These are phyloP conservation scores for Sarcomyxa edulis DNA, from an alignment of 768 basidiomycete genomes.

Conservation along the genomic window DNA sequence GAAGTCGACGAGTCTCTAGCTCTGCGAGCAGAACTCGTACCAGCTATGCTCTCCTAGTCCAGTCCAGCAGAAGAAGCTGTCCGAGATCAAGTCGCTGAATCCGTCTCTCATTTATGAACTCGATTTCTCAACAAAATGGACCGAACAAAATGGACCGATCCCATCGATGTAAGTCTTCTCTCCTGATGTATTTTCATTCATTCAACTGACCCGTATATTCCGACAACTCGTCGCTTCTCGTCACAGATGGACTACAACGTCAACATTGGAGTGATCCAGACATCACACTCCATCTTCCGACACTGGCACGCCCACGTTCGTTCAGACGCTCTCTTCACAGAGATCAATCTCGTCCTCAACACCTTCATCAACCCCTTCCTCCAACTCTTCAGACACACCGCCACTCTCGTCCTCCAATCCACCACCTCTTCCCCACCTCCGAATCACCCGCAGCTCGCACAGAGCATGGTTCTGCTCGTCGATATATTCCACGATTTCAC, in stretches of 20 bases:
- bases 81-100: slow-evolving; percentile 86
- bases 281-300: slow-evolving; percentile 93
- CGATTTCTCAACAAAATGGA: slow-evolving; percentile 84
- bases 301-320: slow-evolving; percentile 91
- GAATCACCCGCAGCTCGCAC: slow-evolving; percentile 54
- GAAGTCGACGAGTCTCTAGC: slow-evolving; percentile 68
- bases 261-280: slow-evolving; percentile 88
- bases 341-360: slow-evolving; percentile 86
- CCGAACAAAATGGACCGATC: slow-evolving; percentile 90
- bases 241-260: slow-evolving; percentile 76
- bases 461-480: slow-evolving; percentile 70
- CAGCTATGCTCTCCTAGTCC: slow-evolving; percentile 87
- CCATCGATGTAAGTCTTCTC: slow-evolving; percentile 73
- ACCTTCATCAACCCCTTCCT: slow-evolving; percentile 85
- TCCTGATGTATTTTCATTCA: neutral
- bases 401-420: slow-evolving; percentile 41
- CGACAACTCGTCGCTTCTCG: slow-evolving; percentile 84
- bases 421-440: slow-evolving; percentile 26
- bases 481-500: slow-evolving; percentile 94
- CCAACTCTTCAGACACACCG: slow-evolving; percentile 70
- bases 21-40: slow-evolving; percentile 75
- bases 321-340: slow-evolving; percentile 79
- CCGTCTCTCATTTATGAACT: slow-evolving; percentile 87
- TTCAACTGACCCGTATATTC: too few relatives aligned
- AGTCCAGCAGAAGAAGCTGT: slow-evolving; percentile 64